A percentile compares a stretch with the other conserved stretches of the same genome.
phyloP scores from a whole-genome alignment of 2,329 filamentous ascomycete species.

The Triangularia setosa region DNA sequence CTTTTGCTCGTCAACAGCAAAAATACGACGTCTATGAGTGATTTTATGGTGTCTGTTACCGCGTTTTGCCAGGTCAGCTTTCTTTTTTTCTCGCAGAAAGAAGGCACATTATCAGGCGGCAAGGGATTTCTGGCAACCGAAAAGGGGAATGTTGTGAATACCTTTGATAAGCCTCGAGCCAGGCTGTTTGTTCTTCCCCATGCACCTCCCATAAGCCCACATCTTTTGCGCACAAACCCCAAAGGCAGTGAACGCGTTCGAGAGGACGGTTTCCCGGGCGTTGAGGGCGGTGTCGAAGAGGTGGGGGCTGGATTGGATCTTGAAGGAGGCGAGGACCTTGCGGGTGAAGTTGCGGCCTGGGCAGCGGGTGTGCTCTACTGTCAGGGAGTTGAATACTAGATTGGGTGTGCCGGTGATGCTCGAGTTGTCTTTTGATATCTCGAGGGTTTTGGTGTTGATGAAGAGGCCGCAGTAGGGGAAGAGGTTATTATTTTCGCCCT shows the following conservation, averaged over 20 bases:
- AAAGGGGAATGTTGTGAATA: no score
- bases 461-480: constrained; percentile 88
- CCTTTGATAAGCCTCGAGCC: constrained; percentile 41
- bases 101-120: no score
- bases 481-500: constrained; percentile 22
- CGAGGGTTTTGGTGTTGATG: constrained; percentile 71
- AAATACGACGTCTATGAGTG: constrained; percentile 61
- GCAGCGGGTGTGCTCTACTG: constrained; percentile 67
- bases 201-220: constrained; percentile 57
- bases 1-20: constrained; percentile 57
- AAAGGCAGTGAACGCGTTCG: constrained; percentile 74
- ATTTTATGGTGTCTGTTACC: constrained; percentile 58
- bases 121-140: no score
- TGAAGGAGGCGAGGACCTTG: constrained; percentile 73
- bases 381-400: constrained; percentile 66
- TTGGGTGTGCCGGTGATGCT: constrained; percentile 49
- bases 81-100: no score
- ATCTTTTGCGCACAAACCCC: constrained; percentile 73
- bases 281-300: constrained; percentile 81
- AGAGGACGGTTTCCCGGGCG: constrained; percentile 60
- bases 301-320: constrained; percentile 80
- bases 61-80: no score
- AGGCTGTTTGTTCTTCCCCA: constrained; percentile 56
- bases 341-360: constrained; percentile 77
- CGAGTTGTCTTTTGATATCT: constrained; percentile 66